Evolutionary conservation across 2,329 filamentous ascomycete genomes (phyloP), one percentile per base, ranked within the genome.

Genomic region (Talaromyces sp.): DNA sequence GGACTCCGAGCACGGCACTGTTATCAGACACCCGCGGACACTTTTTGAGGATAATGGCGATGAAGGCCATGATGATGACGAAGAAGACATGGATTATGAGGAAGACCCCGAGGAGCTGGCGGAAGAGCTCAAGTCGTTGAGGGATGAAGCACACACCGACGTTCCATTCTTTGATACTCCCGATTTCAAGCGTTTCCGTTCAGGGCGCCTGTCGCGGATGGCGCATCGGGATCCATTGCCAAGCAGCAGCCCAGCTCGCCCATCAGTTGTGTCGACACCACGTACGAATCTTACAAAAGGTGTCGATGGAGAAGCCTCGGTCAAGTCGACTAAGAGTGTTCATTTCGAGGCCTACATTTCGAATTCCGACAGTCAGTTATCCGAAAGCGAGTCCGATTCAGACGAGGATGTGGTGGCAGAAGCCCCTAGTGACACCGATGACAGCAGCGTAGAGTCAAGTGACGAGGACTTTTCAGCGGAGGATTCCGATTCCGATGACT

Each of bases 71-170:
- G 68, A 73, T 59, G 68, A 70, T 54, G 59, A 76, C 66, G 68
- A 66, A 13, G 68, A 68, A 33, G 76, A 76, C 47, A 68, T 63
- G 6, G 78, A 76, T 4, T 60, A 69, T 41, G 75, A 77, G 16
- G 73, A 71, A 22, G 75, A 77, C 14, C 73, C 71, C 16, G 61
- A 47, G 11, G 78, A 77, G 22, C 66, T 82, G 3, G 72, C 73
- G 13, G 76, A 82, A 31, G 82, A 84, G 63, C 73, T 83, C n/a
- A 74, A 79, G 54, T 77, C 78, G 31, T 69, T 84, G 1, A 74
- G 76, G 45, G 74, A 79, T 6, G 81, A 83, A 47, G 78, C 80
- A 52, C 70, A 71, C 8, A 68, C 73, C 10, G 68, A 56, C 11
- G 10, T 37, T 19, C n/a, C 52, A 2, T 37, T 72, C 9, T 63